Percentiles rank a stretch among this genome's conserved stretches.
phyloP scores from a whole-genome alignment of 2,329 filamentous ascomycete species.

The Fusarium longipes region DNA sequence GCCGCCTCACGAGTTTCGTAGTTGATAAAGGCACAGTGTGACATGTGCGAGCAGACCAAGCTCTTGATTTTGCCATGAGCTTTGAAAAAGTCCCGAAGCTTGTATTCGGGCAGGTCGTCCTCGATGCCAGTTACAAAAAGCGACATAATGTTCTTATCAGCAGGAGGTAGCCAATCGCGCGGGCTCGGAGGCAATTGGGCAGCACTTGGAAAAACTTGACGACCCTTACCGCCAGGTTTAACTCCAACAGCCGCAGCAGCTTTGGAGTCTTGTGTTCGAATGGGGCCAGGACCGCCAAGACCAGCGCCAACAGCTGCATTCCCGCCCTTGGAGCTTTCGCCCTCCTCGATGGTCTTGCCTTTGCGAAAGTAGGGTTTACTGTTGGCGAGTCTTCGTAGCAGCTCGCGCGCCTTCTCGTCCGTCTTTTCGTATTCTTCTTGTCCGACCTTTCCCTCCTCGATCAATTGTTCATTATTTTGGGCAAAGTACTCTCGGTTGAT shows the following conservation, averaged over 20 bases:
- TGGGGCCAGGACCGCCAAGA: conserved; percentile 75
- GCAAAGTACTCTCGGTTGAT: conserved; percentile 98
- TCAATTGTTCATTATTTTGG: conserved; percentile 94
- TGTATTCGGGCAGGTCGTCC: conserved; percentile 93
- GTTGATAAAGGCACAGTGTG: conserved; percentile 97
- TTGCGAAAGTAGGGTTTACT: conserved; percentile 97
- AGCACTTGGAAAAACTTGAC: conserved; percentile 73
- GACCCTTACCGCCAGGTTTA: conserved; percentile 57
- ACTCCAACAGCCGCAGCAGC: conserved; percentile 64
- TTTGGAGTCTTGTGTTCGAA: conserved; percentile 76
- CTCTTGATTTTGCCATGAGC: conserved; percentile 91
- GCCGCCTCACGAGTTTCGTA: conserved; percentile 86
- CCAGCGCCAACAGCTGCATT: conserved; percentile 66
- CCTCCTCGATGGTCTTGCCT: conserved; percentile 75
- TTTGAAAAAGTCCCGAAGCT: conserved; percentile 90
- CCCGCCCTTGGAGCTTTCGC: conserved; percentile 55
- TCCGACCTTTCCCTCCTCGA: conserved; percentile 88
- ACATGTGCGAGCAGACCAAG: conserved; percentile 94
- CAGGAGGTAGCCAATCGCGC: conserved; percentile 86
- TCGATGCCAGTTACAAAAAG: conserved; percentile 96
- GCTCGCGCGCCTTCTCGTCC: conserved; percentile 93
- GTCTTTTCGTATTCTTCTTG: conserved; percentile 96
- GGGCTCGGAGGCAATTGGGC: conserved; percentile 82
- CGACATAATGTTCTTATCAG: conserved; percentile 87
- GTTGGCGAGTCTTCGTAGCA: conserved; percentile 84